Evolutionary conservation across 1,139 yeast genomes (phyloP).

Genomic region (Taphrina flavorubra): DNA sequence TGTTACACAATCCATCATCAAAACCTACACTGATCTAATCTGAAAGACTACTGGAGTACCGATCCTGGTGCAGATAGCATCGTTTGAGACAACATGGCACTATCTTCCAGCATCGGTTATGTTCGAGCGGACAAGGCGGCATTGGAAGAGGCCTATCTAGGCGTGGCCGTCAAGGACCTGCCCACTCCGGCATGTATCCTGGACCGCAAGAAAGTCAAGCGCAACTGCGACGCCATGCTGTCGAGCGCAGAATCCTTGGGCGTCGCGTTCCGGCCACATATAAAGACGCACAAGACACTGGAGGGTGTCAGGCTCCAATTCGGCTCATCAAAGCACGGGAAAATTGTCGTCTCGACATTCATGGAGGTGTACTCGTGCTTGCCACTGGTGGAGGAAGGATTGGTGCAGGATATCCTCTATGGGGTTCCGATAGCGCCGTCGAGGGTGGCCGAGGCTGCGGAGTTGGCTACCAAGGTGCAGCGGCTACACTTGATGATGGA

Average conservation of each 20-base stretch:
- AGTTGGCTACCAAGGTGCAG: slow-evolving; percentile 56
- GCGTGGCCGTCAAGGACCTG: slow-evolving; percentile 50
- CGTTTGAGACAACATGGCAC: slow-evolving; percentile 7
- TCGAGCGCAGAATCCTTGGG: slow-evolving; percentile 50
- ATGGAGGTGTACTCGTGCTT: slow-evolving; percentile 68
- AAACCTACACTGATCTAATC: too few species aligned
- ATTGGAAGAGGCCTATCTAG: slow-evolving; percentile 47
- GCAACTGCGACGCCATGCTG: slow-evolving; percentile 57
- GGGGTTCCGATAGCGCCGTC: slow-evolving; percentile 69
- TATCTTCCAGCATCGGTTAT: slow-evolving; percentile 17
- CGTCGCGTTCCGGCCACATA: slow-evolving; percentile 66
- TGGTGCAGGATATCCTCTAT: slow-evolving; percentile 65
- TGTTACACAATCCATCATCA: too few species aligned
- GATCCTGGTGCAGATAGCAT: too few species aligned
- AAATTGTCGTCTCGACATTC: slow-evolving; percentile 71
- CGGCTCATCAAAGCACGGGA: slow-evolving; percentile 56
- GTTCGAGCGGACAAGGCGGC: slow-evolving; percentile 33
- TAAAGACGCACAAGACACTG: slow-evolving; percentile 72
- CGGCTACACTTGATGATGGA: slow-evolving; percentile 67
- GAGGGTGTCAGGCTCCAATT: slow-evolving; percentile 59
- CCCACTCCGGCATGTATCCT: slow-evolving; percentile 66
- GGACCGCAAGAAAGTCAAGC: slow-evolving; percentile 53
- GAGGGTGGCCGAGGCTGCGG: slow-evolving; percentile 59
- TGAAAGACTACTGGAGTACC: too few species aligned
- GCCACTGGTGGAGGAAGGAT: slow-evolving; percentile 55